Base-by-base conservation (phyloP, 345 rosid species). In the Salix brachista region DNA sequence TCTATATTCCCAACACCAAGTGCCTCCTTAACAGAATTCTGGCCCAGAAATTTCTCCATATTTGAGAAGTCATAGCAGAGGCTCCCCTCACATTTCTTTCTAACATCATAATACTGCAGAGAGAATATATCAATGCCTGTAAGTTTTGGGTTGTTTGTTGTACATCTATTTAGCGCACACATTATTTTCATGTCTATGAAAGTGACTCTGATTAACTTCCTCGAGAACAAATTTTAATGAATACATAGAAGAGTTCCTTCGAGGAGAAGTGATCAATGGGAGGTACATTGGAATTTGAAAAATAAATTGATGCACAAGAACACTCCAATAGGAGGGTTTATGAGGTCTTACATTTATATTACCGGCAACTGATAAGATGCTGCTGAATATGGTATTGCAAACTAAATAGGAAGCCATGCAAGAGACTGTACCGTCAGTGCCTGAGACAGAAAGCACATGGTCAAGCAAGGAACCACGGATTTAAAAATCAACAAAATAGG, bases 11-110 rank as follows among this genome's bases (percentile, higher is more conserved):
- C 95, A 62, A 96, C 98, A 68, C 94, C 97, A 68, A 94, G 94
- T 26, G 94, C 84, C 60, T 87, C 95, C 80, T 88, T 88, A 69
- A 94, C 96, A 9, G 94, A 76, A 74, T 90, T 81, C 82, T 86
- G 86, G 83, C 85, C 89, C 82, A 96, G 80, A 83, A 88, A 94
- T 75, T 89, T 88, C 90, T 92, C 99, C 99, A 94, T 86, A 89
- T 92, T 88, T n/a, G 98, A 96, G 92, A 96, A 94, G 84, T 96
- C 99, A 65, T 96, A 96, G 89, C 99, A 96, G 68, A 94, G 85
- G 82, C 87, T 90, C 61, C 97, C 98, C 78, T 67, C 89, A 8
- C 99, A 96, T 83, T 92, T 87, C 92, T 91, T 96, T 81, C 99
- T 85, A 74, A 94, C 83, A 77, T 96, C 99, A 74, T 96, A 96